Base-by-base conservation (phyloP, 345 rosid species). In the Diplotaxis tenuifolia region DNA sequence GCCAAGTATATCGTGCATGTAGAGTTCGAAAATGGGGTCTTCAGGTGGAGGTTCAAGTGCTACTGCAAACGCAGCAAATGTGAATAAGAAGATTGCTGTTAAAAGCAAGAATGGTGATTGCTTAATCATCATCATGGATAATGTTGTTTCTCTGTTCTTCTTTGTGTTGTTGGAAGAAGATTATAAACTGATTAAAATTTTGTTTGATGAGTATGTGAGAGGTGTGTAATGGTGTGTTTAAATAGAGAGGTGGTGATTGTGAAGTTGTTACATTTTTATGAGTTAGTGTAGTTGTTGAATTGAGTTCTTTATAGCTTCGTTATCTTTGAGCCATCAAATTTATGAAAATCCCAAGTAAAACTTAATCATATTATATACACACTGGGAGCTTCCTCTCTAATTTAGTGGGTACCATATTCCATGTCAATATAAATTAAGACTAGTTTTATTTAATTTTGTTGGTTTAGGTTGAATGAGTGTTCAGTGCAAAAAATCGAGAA, bases 1-100 rank as follows among this genome's bases (percentile, higher is more conserved):
- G 1, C 96, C 97, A 0, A 92, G 92, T 70, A 92, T 75, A 82
- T 95, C 99, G 54, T 92, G 97, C 96, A 95, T 85, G 82, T 83
- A 95, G 62, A 95, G 81, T 72, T 95, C 99, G 10, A 95, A 74
- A 68, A 79, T 47, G 0, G 90, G 88, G 49, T 80, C 86, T 75
- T 72, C 80, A 12, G 62, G 86, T 14, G 74, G 73, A 40, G 87
- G 82, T 28, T 75, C 84, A 62, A 75, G 62, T 36, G 92, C 89
- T 71, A 80, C 73, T 29, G 64, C 83, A 65, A 55, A 62, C 38
- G 72, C 75, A 27, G 74, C 12, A 22, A 82, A 65, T 45, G 81
- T 57, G 60, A 84, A 70, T 53, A 86, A 77, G 50, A 86, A 78
- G 50, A 73, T 27, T 14, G 82, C 23, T 19, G 81, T 40, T 70